These are phyloP conservation scores for Grigorovia yakushimaensis DNA, from an alignment of 805 yeast genomes.

Conservation along the genomic window DNA sequence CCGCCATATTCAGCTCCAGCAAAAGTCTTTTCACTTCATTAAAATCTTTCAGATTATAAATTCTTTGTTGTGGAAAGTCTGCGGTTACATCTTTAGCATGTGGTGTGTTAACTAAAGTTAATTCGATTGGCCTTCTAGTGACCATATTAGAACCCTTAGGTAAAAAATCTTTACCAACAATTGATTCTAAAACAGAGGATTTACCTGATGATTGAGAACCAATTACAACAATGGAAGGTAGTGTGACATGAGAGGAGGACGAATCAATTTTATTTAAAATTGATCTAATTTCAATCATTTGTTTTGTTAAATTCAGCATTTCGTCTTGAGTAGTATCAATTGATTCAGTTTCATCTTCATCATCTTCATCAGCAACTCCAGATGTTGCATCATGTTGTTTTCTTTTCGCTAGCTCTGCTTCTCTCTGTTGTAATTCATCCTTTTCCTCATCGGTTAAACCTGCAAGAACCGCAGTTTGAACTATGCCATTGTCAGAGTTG, in stretches of 20 bases:
- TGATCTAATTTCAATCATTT: conserved; percentile 91
- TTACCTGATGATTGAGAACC: conserved; percentile 98
- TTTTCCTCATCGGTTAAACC: conserved; percentile 33
- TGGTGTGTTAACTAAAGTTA: conserved; percentile 86
- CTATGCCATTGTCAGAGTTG: conserved; percentile 48
- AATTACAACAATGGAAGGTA: conserved; percentile 92
- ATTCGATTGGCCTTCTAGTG: conserved; percentile 92
- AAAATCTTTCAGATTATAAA: conserved; percentile 79
- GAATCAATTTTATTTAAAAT: conserved; percentile 69
- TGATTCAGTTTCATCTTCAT: conserved; percentile 36
- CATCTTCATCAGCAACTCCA: conserved; percentile 35
- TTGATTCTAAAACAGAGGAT: conserved; percentile 88
- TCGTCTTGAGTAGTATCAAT: conserved; percentile 58
- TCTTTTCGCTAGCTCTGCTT: conserved; percentile 14
- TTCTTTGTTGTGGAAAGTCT: conserved; percentile 83
- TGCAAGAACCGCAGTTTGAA: conserved; percentile 28
- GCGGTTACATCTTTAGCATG: conserved; percentile 72
- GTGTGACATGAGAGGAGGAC: conserved; percentile 58
- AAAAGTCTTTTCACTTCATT: conserved; percentile 80
- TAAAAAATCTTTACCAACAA: conserved; percentile 94
- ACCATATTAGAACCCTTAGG: conserved; percentile 99
- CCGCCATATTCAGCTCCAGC: conserved; percentile 84
- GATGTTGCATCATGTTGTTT: conserved; percentile 32
- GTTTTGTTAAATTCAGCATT: conserved; percentile 81
- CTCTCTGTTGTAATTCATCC: conserved; percentile 22